These are phyloP conservation scores for Hypoxylon intermedium DNA, from an alignment of 495 filamentous ascomycete genomes.

Conservation along the genomic window DNA sequence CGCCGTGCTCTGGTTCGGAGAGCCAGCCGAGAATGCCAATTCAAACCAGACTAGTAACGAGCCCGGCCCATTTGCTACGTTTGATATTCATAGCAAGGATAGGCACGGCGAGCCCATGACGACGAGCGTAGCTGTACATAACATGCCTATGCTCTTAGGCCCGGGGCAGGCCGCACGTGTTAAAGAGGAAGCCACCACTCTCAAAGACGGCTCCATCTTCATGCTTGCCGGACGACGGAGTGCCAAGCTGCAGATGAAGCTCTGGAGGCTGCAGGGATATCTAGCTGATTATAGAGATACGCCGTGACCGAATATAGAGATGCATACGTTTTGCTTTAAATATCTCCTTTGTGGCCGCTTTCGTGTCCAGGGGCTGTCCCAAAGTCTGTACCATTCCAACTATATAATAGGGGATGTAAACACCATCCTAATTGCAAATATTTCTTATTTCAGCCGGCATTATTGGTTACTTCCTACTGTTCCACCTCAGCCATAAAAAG, in stretches of 20 bases:
- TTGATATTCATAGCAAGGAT: constrained; percentile 31
- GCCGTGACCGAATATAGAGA: not conserved
- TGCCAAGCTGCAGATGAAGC: constrained; percentile 57
- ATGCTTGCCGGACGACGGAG: constrained; percentile 55
- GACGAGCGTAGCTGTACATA: constrained; percentile 49
- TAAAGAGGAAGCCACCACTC: constrained; percentile 34
- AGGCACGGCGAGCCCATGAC: constrained; percentile 28
- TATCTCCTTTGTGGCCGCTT: no score
- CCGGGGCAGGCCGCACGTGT: constrained; percentile 44
- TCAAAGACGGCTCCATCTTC: constrained; percentile 48
- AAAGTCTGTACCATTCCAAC: no score
- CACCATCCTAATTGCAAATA: no score
- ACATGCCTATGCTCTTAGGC: constrained; percentile 51
- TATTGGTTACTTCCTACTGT: no score
- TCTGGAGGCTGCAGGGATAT: constrained; percentile 76
- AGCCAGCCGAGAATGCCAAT: constrained; percentile 9
- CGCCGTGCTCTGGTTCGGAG: constrained; percentile 48
- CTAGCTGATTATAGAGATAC: constrained; percentile 42
- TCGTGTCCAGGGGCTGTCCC: no score
- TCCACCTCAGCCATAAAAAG: no score
- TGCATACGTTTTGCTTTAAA: not conserved
- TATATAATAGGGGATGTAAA: no score
- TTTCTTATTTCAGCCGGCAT: no score
- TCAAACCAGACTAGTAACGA: not conserved
- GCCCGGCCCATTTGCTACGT: constrained; percentile 40